Base-by-base conservation (phyloP, 345 rosid species). In the Syzygium aqueum region DNA sequence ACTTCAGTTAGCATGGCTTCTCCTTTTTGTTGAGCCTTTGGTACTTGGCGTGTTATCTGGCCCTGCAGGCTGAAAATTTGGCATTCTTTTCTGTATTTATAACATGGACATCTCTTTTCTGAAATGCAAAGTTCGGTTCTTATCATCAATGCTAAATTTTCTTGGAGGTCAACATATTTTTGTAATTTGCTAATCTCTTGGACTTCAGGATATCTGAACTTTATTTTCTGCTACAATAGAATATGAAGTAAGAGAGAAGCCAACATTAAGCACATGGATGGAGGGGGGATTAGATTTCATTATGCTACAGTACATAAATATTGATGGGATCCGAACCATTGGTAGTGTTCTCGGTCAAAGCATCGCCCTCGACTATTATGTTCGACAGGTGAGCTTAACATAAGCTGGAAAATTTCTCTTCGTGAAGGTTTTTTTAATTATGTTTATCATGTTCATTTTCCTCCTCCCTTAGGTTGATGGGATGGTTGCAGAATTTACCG, bases 321-420 rank as follows among this genome's bases (percentile, higher is more conserved):
- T 92, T 88, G 99, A 96, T 77, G 99, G 99, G 85, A 96, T 97
- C 77, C 95, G 99, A 85, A 96, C 92, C 77, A 96, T 97, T 85
- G 98, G 99, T 23, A 94, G 99, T 89, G 99, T 97, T 88, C 98
- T 96, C 43, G 99, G 99, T 85, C 99, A 94, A 93, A 96, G 99
- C 86, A 95, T 97, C 85, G 99, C 99, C 77, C 96, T 97, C 37
- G 99, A 97, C 89, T 94, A 97, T 93, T 97, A 97, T 88, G 99
- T 96, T 50, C 96, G 99, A 84, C 99, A 97, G 99, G 99, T 97
- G 88, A 88, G 88, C 88, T 88, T 86, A 3, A 50, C 28, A 85
- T 73, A 78, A 30, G 16, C 37, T 86, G 56, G 22, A 85, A 28
- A 37, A 37, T 61, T 53, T 80, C 15, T 51, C 51, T 57, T 40